Conservation (phyloP, 2,329 filamentous ascomycete genomes). For the Cercospora canescens region DNA sequence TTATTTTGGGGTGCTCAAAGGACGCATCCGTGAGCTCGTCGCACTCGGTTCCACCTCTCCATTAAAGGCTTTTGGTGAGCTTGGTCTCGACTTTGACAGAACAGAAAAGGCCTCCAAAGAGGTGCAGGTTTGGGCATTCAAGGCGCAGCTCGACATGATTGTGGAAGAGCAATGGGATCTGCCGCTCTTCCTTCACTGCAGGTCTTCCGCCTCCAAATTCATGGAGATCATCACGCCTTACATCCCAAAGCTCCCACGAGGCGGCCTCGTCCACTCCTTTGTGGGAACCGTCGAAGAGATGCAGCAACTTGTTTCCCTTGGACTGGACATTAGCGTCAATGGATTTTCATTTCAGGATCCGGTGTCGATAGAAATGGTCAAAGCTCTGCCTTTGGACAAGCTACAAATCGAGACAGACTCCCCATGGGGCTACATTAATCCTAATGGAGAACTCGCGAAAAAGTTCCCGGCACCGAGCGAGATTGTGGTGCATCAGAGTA, state of each 20-base stretch:
- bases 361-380: conserved; percentile 46
- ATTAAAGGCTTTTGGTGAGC: conserved; percentile 51
- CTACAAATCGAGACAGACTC: conserved; percentile 53
- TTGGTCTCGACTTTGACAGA: conserved; percentile 54
- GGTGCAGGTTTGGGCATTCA: conserved; percentile 44
- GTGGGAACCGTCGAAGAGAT: conserved; percentile 45
- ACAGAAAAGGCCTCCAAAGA: conserved; percentile 46
- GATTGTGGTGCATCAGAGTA: conserved; percentile 30
- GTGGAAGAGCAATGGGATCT: conserved; percentile 36
- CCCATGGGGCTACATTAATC: conserved; percentile 49
- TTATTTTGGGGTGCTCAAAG: conserved; percentile 30
- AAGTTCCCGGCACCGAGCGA: conserved; percentile 39
- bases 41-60: conserved; percentile 21
- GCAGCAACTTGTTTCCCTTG: conserved; percentile 39
- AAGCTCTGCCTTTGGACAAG: conserved; percentile 41
- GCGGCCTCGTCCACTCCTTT: conserved; percentile 44
- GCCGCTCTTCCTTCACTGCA: conserved; percentile 46
- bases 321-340: conserved; percentile 51
- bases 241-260: conserved; percentile 37
- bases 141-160: conserved; percentile 44
- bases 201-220: conserved; percentile 48
- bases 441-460: conserved; percentile 40
- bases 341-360: conserved; percentile 48
- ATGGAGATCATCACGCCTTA: conserved; percentile 45
- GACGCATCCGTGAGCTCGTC: conserved; percentile 27